Evolutionary conservation across 1,284 basidiomycete genomes (phyloP), one percentile per base, ranked within the genome.

Genomic region (Cryptococcus sp.): DNA sequence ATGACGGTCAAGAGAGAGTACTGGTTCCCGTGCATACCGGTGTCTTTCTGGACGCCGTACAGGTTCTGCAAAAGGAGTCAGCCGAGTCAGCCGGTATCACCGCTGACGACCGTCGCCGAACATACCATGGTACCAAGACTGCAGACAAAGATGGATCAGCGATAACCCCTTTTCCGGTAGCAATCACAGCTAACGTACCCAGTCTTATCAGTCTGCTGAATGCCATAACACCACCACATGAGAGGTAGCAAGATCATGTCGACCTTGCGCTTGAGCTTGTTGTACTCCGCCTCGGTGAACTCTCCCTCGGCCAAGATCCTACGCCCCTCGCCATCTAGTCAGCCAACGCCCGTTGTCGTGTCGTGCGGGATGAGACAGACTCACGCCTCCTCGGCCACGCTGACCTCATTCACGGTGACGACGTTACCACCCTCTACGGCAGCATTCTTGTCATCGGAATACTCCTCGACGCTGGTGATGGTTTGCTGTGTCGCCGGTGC

Each of bases 231-330:
- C 49, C 60, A 63, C 61, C 68, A 69, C 65, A 72, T 69, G 45
- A 63, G 57, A 40, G 63, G 61, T 38, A 74, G 52, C 8, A 71
- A 62, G 49, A 62, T 53, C 18, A 46, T 55, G 46, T 71, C 68
- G 54, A 68, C 57, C 61, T 71, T 70, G 44, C 69, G 54, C 9
- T 64, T 63, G 13, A 73, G 53, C 21, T 48, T 55, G 33, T 62
- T 62, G 39, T 62, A 65, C 16, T 71, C 66, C 21, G 50, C 57
- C 8, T 64, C 58, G 18, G 70, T 65, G 38, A 67, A 65, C 6
- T 60, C 55, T 7, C 49, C 50, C 55, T 62, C 58, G 6, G 57
- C 60, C 15, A 55, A 28, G 44, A 84, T 65, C 77, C 81, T 18
- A 77, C 13, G 36, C 5, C n/a, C 1, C 13, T 3, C 6, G 39